Base-by-base conservation (phyloP, 192 early-diverging fungal species). In the Coemansia sp. region DNA sequence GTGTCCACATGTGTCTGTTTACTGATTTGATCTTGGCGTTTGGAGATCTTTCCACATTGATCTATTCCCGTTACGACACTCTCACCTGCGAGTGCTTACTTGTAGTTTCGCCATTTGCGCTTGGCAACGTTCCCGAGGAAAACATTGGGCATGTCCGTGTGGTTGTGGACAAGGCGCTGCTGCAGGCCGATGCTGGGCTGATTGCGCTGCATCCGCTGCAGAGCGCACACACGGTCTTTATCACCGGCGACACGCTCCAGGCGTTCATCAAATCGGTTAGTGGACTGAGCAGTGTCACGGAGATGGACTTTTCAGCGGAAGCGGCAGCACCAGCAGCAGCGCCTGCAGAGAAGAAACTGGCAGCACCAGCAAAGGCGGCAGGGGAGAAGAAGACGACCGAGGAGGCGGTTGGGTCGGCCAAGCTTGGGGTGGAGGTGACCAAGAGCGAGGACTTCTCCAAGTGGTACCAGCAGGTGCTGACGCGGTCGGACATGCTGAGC, bases 401-500 rank as follows among this genome's bases (percentile, higher is more conserved):
- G 62, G 81, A 80, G 53, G 75, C 73, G n/a, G 53, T 65, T 26
- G 90, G 89, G 32, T 83, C 88, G 64, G 77, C 86, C 74, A 87
- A 89, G 71, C 92, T 94, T 72, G 98, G 96, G 65, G 87, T 99
- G 53, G 89, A 91, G 58, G 88, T 83, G 49, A 89, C 87, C 72
- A 98, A 98, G 88, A 89, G 91, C 44, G 93, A 84, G 42, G 94
- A 98, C 73, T 98, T 98, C 73, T 81, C 96, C 44, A 86, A 75
- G 62, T 99, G 96, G 96, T 98, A 98, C 81, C 88, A 90, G 70
- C 92, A 94, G 77, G 92, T 92, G 58, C 83, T 99, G 67, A 89
- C 89, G 42, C 88, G 90, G 65, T 92, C 93, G 37, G 98, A 99
- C 77, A 96, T 99, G 98, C 84, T 98, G 80, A 94, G 96, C 73